Conservation (phyloP, 208 protist species). For the Crithidia bombi region DNA sequence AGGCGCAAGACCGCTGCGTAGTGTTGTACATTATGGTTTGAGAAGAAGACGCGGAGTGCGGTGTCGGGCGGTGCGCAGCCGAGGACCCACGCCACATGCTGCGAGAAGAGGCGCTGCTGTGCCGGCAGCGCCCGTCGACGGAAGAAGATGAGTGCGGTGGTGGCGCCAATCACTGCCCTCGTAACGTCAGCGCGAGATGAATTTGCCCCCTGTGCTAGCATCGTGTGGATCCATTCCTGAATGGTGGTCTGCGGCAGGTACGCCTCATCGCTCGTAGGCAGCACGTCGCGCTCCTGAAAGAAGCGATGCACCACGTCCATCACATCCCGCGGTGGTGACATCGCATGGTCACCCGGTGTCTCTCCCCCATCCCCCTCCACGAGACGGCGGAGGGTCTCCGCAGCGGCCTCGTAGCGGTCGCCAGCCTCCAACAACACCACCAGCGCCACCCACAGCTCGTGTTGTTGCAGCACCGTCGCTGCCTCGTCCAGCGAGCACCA, state of each 20-base stretch:
- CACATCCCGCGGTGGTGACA: neutral
- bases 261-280: neutral
- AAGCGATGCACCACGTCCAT: slow-evolving; percentile 8
- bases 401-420: slow-evolving; percentile 26
- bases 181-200: neutral
- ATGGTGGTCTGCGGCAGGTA: slow-evolving; percentile 21
- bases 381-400: slow-evolving; percentile 27
- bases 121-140: slow-evolving; percentile 11
- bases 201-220: too few relatives aligned
- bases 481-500: slow-evolving; percentile 39
- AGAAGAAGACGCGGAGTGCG: slow-evolving; percentile 26
- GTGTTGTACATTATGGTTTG: slow-evolving; percentile 15
- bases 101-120: slow-evolving; percentile 15
- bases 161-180: neutral
- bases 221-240: neutral
- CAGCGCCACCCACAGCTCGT: slow-evolving; percentile 61
- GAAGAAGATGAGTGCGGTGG: slow-evolving; percentile 32
- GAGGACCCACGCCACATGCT: slow-evolving; percentile 29
- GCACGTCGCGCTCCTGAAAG: neutral
- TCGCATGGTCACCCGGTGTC: too few relatives aligned
- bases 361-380: neutral
- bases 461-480: slow-evolving; percentile 39
- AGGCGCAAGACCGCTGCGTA: slow-evolving; percentile 18
- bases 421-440: slow-evolving; percentile 37
- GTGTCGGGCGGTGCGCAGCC: slow-evolving; percentile 16